These are phyloP conservation scores for Pseudogymnoascus sp. DNA, from an alignment of 2,329 filamentous ascomycete genomes.

Conservation along the genomic window DNA sequence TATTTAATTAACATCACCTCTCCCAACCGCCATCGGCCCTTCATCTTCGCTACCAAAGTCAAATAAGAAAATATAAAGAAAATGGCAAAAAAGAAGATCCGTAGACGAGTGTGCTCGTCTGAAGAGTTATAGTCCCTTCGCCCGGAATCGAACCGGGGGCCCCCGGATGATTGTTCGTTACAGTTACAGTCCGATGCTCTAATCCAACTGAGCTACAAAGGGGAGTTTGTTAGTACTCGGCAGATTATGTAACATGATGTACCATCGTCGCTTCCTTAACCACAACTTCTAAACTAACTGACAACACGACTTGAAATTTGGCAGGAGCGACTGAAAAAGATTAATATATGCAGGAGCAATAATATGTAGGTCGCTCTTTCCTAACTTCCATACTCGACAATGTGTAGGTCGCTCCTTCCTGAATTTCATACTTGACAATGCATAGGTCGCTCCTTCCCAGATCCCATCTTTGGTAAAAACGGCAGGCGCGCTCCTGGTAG, in stretches of 20 bases:
- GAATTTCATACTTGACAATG: too few species aligned
- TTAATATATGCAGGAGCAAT: neutral
- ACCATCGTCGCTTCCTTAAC: too few species aligned
- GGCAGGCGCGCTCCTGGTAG: neutral
- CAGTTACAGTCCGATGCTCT: slow-evolving; percentile 11
- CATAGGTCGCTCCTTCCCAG: neutral
- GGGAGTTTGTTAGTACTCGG: neutral
- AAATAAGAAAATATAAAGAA: neutral
- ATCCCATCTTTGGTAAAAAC: neutral
- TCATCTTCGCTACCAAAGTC: neutral
- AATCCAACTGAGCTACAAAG: slow-evolving; percentile 11
- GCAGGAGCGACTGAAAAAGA: neutral
- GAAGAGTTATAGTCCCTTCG: slow-evolving; percentile 9
- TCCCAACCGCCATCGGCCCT: neutral
- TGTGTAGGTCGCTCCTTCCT: neutral
- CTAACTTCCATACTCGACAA: neutral
- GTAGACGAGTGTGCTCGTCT: neutral
- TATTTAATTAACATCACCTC: neutral
- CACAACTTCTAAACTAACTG: neutral
- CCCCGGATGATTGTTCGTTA: slow-evolving; percentile 5
- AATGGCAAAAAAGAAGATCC: neutral
- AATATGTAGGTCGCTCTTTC: neutral
- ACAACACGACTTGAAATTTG: neutral
- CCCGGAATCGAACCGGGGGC: slow-evolving; percentile 10
- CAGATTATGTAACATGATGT: neutral